Evolutionary conservation across 768 basidiomycete genomes (phyloP), one percentile per base, ranked within the genome.

Genomic region (Sutorius australiensis): DNA sequence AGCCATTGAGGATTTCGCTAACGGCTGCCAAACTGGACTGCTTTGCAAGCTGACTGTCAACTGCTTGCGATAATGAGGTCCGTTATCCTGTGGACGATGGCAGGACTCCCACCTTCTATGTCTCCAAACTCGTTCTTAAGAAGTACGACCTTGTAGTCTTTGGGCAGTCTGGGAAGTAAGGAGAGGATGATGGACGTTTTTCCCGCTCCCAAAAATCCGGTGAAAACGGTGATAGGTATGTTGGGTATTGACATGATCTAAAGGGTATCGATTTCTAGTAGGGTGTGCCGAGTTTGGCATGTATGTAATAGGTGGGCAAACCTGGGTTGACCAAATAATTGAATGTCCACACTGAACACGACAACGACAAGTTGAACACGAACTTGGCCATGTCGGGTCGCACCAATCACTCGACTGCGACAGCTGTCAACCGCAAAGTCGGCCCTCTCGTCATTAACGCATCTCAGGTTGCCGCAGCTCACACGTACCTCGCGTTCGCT

Each of bases 111-210:
- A 87, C 91, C 91, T 80, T 95, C 83, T 12, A 95, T 79, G 73
- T 98, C 93, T 16, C 95, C 95, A 63, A 92, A 97, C 68, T 98
- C 95, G 73, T 98, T 98, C 76, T 98, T 98, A 57, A 98, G 78
- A 36, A 98, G 73, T 6, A 94, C 92, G 31, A 89, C 87, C 62
- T 83, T 90, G 77, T 95, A 95, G 62, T 89, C 86, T 48, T 82
- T 80, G 3, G 92, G 90, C 7, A 98, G 76, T 59, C 84, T 83
- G 3, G 87, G 85, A 3, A 97, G 79, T 1, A 95, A 75, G 2
- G 89, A 87, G 16, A 95, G 80, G 57, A 97, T 95, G 27, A 89
- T 75, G 3, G 83, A 83, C 0, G 87, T 89, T 69, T 89, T 89
- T 39, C 88, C 89, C 16, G 87, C 87, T 3, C 88, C 89, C 5